phyloP scores from a whole-genome alignment of 345 rosid species.

The Eucalyptus regnans region DNA sequence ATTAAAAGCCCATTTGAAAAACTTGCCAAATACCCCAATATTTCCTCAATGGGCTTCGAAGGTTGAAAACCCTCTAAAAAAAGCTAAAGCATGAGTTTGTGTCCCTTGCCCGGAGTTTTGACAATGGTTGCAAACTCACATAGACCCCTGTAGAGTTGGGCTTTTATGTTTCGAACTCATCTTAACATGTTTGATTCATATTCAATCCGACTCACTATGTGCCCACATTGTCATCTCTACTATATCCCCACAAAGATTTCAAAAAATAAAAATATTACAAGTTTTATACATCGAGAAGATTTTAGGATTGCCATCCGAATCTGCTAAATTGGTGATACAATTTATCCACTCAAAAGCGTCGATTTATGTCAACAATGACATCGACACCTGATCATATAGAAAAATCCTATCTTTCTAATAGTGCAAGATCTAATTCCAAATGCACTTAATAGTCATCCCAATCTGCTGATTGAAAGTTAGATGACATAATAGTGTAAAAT shows the following conservation, averaged over 20 bases:
- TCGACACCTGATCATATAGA: too few relatives aligned
- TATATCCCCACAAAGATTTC: neutral
- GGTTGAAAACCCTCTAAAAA: too few relatives aligned
- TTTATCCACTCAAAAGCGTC: too few relatives aligned
- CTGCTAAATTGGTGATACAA: neutral
- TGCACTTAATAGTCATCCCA: too few relatives aligned
- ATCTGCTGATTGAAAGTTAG: too few relatives aligned
- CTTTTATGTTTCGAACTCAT: neutral
- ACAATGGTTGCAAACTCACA: neutral
- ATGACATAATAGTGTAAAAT: neutral
- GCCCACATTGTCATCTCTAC: neutral
- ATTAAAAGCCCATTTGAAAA: too few relatives aligned
- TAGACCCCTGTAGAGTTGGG: neutral
- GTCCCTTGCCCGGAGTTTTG: neutral
- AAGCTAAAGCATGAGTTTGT: too few relatives aligned
- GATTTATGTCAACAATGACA: too few relatives aligned
- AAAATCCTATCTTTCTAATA: too few relatives aligned
- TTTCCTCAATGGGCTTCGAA: too few relatives aligned
- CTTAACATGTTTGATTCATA: neutral
- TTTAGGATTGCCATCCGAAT: neutral
- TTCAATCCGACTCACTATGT: neutral
- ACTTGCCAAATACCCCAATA: too few relatives aligned
- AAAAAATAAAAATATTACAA: neutral
- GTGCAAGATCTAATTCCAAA: too few relatives aligned
- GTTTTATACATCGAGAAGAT: neutral